Evolutionary conservation across 192 early-diverging fungal genomes (phyloP).

Genomic region (Kappamyces sp.): DNA sequence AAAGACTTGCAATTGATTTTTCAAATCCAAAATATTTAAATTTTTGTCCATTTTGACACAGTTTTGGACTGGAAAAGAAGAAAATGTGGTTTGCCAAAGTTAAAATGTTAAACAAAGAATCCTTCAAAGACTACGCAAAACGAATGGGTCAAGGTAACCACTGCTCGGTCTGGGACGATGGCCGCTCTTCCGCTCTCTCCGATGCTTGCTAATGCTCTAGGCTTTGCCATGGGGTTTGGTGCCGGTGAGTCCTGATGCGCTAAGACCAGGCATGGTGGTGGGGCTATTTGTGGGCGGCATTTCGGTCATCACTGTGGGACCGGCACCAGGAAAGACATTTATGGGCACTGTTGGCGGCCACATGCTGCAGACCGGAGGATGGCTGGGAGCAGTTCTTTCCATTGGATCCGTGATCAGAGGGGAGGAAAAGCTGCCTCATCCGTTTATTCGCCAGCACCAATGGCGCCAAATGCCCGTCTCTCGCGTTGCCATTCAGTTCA

Average conservation of each 20-base stretch:
- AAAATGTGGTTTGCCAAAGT: no score
- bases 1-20: no score
- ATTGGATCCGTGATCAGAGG: conserved; percentile 7
- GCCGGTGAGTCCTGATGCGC: not conserved
- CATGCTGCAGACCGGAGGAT: conserved; percentile 31
- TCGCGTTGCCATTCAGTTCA: no score
- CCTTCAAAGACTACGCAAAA: no score
- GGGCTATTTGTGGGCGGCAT: conserved; percentile 8
- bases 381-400: conserved; percentile 14
- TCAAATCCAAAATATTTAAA: no score
- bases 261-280: not conserved
- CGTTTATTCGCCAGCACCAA: no score
- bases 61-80: no score
- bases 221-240: conserved; percentile 9
- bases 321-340: conserved; percentile 10
- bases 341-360: conserved; percentile 22
- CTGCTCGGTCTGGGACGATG: not conserved
- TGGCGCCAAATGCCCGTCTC: no score
- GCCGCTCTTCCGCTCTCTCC: not conserved
- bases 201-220: not conserved
- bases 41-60: no score
- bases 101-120: no score
- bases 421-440: not conserved
- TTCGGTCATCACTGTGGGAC: conserved; percentile 10
- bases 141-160: no score